A percentile compares a stretch with the other conserved stretches of the same genome.
phyloP scores from a whole-genome alignment of 75 land plant species.

The Sequoiadendron giganteum region DNA sequence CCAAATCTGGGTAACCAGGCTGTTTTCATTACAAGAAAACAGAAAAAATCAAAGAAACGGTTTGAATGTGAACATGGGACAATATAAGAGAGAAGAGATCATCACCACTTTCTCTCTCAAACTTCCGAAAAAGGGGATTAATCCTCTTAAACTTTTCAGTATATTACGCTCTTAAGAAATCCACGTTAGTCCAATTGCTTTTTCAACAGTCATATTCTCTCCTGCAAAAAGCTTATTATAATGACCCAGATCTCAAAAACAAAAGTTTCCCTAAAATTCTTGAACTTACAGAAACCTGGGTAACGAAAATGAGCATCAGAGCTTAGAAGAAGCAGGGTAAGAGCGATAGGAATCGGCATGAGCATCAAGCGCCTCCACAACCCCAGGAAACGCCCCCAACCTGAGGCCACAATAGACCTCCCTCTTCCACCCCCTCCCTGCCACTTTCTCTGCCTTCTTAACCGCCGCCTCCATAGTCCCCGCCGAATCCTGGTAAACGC shows the following conservation, averaged over 20 bases:
- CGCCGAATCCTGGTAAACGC: slow-evolving; percentile 8
- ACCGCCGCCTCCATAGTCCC: slow-evolving; percentile 35
- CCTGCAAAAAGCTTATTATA: too few species aligned
- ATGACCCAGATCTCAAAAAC: not conserved
- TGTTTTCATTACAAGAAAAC: too few species aligned
- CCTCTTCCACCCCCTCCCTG: slow-evolving; percentile 25
- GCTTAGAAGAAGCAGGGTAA: not conserved
- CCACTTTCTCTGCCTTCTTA: slow-evolving; percentile 20
- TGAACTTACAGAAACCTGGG: not conserved
- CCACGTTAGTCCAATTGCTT: too few species aligned
- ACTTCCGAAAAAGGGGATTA: too few species aligned
- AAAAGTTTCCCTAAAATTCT: not conserved
- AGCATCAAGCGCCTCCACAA: slow-evolving; percentile 13
- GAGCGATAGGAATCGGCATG: not conserved
- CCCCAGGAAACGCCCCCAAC: slow-evolving; percentile 25
- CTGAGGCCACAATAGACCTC: slow-evolving; percentile 21
- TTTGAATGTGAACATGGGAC: too few species aligned
- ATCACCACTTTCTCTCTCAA: too few species aligned
- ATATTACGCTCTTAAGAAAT: too few species aligned
- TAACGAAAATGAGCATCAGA: not conserved
- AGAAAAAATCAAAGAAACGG: too few species aligned
- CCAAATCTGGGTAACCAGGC: too few species aligned
- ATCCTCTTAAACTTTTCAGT: too few species aligned
- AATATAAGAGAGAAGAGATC: too few species aligned
- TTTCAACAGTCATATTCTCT: not conserved